These are phyloP conservation scores for Yamadazyma scolyti DNA, from an alignment of 805 yeast genomes.

Conservation along the genomic window DNA sequence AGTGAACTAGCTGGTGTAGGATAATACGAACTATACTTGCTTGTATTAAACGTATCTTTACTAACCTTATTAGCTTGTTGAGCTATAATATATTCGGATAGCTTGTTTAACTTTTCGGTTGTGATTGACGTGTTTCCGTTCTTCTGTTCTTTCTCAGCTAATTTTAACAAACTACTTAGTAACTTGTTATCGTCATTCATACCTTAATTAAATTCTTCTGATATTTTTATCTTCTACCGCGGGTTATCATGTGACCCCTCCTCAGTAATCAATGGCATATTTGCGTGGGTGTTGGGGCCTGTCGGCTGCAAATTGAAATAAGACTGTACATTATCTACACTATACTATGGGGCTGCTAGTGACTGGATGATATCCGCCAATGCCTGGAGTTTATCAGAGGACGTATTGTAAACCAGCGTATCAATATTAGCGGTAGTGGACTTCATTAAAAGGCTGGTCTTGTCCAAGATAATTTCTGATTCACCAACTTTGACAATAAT, in stretches of 20 bases:
- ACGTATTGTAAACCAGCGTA: conserved; percentile 4
- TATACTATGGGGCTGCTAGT: neutral
- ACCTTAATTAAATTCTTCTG: neutral
- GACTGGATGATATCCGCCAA: conserved; percentile 3
- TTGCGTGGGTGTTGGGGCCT: neutral
- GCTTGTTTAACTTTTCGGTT: conserved; percentile 30
- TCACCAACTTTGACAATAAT: conserved; percentile 4
- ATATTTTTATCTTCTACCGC: neutral
- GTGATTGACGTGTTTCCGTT: conserved; percentile 37
- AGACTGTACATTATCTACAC: neutral
- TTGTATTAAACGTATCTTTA: no score
- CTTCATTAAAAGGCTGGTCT: conserved; percentile 4
- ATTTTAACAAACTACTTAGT: conserved; percentile 21
- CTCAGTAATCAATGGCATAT: conserved; percentile 1
- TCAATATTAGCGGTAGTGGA: conserved; percentile 7
- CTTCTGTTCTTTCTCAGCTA: conserved; percentile 35
- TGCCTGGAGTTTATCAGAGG: conserved; percentile 2
- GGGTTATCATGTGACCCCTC: conserved; percentile 1
- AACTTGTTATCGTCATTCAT: conserved; percentile 14
- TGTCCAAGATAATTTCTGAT: conserved; percentile 9
- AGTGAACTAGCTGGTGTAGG: conserved; percentile 14
- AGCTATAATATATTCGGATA: conserved; percentile 23
- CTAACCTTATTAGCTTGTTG: conserved; percentile 4
- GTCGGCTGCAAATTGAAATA: no score
- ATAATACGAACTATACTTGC: conserved; percentile 11